A percentile compares a stretch with the other conserved stretches of the same genome.
Evolutionary conservation across 2,329 filamentous ascomycete species (phyloP).

Genomic region (Thielaviopsis euricoi): DNA sequence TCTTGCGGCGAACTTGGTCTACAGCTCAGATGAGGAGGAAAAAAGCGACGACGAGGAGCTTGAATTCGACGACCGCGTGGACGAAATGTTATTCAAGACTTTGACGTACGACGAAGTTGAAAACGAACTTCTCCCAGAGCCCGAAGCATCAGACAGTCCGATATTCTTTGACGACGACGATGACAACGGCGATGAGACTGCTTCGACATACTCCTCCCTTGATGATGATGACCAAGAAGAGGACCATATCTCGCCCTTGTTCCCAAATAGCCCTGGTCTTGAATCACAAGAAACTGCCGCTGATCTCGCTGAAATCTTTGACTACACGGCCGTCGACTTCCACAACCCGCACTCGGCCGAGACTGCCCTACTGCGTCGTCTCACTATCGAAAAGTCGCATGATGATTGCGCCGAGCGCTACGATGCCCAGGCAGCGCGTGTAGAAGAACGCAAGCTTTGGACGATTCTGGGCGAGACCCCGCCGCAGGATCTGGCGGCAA

Average conservation of each 20-base stretch:
- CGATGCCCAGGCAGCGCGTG: conserved; percentile 24
- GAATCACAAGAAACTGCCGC: conserved; percentile 11
- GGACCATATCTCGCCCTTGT: background rate
- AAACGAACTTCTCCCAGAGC: conserved; percentile 18
- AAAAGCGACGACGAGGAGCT: conserved; percentile 14
- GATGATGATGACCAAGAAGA: too few relatives aligned
- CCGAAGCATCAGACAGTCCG: background rate
- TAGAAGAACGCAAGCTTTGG: conserved; percentile 31
- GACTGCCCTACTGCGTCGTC: conserved; percentile 21
- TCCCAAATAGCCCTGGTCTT: background rate
- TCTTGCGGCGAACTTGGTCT: background rate
- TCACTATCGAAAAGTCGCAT: conserved; percentile 25
- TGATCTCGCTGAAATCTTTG: conserved; percentile 21
- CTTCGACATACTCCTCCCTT: background rate
- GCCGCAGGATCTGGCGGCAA: conserved; percentile 21
- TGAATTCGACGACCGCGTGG: background rate
- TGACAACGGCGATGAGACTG: background rate
- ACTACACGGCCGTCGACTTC: conserved; percentile 25
- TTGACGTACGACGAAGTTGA: conserved; percentile 31
- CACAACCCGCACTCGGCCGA: conserved; percentile 22
- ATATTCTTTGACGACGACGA: background rate
- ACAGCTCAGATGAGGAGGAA: conserved; percentile 12
- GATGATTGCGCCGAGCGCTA: conserved; percentile 27
- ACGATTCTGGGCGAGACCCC: conserved; percentile 22
- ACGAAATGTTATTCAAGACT: conserved; percentile 11